Evolutionary conservation across 2,329 filamentous ascomycete species (phyloP).

Genomic region (Mariannaea sp.): DNA sequence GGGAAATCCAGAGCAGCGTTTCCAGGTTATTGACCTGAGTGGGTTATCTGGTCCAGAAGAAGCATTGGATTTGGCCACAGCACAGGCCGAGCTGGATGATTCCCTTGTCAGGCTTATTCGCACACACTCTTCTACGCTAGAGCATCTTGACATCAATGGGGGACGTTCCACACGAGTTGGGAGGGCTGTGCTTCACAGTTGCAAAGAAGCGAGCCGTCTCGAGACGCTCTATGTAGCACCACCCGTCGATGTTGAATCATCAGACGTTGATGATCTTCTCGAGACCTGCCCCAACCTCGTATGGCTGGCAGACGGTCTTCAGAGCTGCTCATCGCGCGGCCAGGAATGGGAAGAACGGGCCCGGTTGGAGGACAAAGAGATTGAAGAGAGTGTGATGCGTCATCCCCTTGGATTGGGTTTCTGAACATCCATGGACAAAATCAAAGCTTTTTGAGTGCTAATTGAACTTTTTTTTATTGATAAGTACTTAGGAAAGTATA

Average conservation of each 20-base stretch:
- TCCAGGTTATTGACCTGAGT: not conserved
- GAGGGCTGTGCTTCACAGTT: not conserved
- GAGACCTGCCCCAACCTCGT: constrained; percentile 12
- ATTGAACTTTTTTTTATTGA: too few relatives aligned
- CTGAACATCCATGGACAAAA: too few relatives aligned
- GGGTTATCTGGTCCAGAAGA: not conserved
- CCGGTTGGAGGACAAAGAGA: too few relatives aligned
- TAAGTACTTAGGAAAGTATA: too few relatives aligned
- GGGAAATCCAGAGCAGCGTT: not conserved
- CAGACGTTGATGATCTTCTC: constrained; percentile 5
- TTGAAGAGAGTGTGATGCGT: too few relatives aligned
- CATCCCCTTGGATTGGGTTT: too few relatives aligned
- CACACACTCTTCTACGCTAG: constrained; percentile 6
- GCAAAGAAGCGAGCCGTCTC: constrained; percentile 5
- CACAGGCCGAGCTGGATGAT: not conserved
- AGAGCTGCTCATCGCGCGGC: not conserved
- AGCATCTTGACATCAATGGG: not conserved
- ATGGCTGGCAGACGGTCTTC: not conserved
- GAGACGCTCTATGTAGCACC: not conserved
- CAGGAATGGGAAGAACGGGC: constrained; percentile 5
- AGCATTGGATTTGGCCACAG: not conserved
- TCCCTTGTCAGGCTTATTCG: not conserved
- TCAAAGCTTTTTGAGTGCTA: too few relatives aligned
- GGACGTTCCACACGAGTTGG: not conserved
- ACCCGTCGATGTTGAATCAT: not conserved